Percentiles rank a stretch among this genome's conserved stretches.
Conservation (phyloP, 2,329 filamentous ascomycete genomes). For the Stenocarpella maydis region DNA sequence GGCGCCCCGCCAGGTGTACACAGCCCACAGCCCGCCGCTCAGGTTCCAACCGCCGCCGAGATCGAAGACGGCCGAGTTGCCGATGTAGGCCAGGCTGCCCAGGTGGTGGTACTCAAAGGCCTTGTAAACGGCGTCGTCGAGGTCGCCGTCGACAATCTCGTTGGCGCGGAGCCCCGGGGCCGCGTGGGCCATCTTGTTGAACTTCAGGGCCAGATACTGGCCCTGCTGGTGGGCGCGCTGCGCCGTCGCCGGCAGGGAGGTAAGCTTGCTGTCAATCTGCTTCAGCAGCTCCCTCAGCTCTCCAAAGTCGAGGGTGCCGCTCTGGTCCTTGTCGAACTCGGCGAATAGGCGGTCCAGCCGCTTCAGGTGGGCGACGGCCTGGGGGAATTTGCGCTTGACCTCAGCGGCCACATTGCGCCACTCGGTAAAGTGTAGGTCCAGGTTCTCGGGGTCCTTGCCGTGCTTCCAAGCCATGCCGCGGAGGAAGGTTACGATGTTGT, state of each 20-base stretch:
- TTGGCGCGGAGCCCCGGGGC: constrained; percentile 80
- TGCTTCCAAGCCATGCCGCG: constrained; percentile 91
- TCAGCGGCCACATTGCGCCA: constrained; percentile 86
- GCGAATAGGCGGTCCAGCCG: constrained; percentile 91
- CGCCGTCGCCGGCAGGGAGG: constrained; percentile 91
- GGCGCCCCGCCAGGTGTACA: constrained; percentile 94
- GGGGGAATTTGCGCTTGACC: constrained; percentile 89
- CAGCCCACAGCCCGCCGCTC: constrained; percentile 85
- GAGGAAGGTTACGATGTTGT: constrained; percentile 89
- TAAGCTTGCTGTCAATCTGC: constrained; percentile 95
- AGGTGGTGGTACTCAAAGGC: constrained; percentile 95
- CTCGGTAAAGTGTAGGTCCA: constrained; percentile 85
- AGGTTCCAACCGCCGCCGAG: constrained; percentile 79
- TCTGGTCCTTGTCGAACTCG: constrained; percentile 92
- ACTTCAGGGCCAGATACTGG: constrained; percentile 88
- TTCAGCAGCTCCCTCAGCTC: constrained; percentile 88
- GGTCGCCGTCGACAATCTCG: constrained; percentile 84
- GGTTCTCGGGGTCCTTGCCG: constrained; percentile 86
- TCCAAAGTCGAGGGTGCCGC: constrained; percentile 90
- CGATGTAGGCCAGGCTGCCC: constrained; percentile 91
- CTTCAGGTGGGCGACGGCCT: constrained; percentile 85
- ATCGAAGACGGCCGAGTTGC: constrained; percentile 96
- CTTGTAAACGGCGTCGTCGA: constrained; percentile 92
- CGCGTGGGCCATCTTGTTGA: constrained; percentile 87
- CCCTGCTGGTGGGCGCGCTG: constrained; percentile 98